Base-by-base conservation (phyloP, 345 rosid genomes). In the Hibiscus tridactylites region DNA sequence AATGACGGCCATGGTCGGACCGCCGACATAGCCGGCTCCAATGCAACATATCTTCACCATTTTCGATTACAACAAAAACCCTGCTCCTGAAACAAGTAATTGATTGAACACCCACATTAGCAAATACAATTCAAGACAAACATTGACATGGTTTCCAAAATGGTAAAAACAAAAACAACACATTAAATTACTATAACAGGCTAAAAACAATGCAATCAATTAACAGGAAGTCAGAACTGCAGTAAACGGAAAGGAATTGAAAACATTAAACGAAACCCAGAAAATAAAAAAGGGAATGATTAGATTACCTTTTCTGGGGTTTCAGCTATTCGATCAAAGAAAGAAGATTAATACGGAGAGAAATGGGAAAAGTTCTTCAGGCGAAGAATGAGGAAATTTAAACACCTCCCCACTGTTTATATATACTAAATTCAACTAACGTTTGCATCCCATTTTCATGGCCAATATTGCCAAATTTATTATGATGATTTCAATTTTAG, bases 1-100 rank as follows among this genome's bases (percentile, higher is more conserved):
- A 78, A 88, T 88, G 46, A 88, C 89, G 2, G 91, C 91, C 93
- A 88, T 88, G 56, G 91, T 86, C 5, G 93, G 93, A 67, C 93
- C 93, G 8, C 91, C 93, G 1, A 88, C 93, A 71, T 87, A 86
- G 1, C 93, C 91, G 9, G 93, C 93, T 10, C 93, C 91, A 61
- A 88, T 82, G 77, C 93, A 88, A 68, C 93, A 88, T 75, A 88
- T 85, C 84, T 88, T 88, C 83, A 86, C 93, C 93, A 88, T 85
- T 66, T 75, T 71, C 31, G 15, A 47, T 49, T 26, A 37, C 42
- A 37, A 37, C 42, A 56, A 42, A 47, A 68, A 21, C 9, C 5
- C 35, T 68, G 54, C 54, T 69, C 63, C 59, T 28, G 29, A 42
- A 50, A 67, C 37, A 9, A 47, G 57, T 49, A 16, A 66, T 47